Conservation (phyloP, 2,329 filamentous ascomycete genomes). For the Paecilomyces fulvus region DNA sequence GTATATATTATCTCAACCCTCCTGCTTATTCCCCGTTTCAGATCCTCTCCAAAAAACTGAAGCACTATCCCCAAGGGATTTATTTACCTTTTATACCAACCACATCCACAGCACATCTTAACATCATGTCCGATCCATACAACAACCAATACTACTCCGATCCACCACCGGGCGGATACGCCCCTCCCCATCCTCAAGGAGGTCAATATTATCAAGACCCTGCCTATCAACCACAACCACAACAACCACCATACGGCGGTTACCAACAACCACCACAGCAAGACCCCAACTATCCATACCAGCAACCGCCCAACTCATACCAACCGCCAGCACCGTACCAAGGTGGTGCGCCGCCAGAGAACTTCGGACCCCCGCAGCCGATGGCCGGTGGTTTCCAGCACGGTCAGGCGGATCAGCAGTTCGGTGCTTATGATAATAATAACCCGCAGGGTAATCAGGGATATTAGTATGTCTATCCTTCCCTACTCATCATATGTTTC, state of each 20-base stretch:
- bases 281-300: slow-evolving; percentile 19
- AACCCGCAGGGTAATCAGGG: slow-evolving; percentile 25
- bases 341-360: slow-evolving; percentile 18
- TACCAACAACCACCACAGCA: slow-evolving; percentile 25
- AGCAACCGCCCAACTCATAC: slow-evolving; percentile 17
- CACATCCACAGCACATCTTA: neutral
- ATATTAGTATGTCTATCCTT: slow-evolving; percentile 24
- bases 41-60: neutral
- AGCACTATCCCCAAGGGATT: neutral
- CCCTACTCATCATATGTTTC: neutral
- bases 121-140: slow-evolving; percentile 46
- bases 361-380: slow-evolving; percentile 39
- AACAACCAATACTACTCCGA: slow-evolving; percentile 28
- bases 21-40: neutral
- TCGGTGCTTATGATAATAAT: slow-evolving; percentile 22
- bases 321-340: slow-evolving; percentile 21
- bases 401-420: slow-evolving; percentile 29
- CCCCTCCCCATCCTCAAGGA: slow-evolving; percentile 17
- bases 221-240: slow-evolving; percentile 5
- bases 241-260: slow-evolving; percentile 5
- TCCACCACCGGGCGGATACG: slow-evolving; percentile 13
- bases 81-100: neutral
- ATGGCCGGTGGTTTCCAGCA: slow-evolving; percentile 42
- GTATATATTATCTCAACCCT: neutral
- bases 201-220: slow-evolving; percentile 13